These are phyloP conservation scores for Aureobasidium sp. DNA, from an alignment of 2,329 filamentous ascomycete genomes.

Conservation along the genomic window DNA sequence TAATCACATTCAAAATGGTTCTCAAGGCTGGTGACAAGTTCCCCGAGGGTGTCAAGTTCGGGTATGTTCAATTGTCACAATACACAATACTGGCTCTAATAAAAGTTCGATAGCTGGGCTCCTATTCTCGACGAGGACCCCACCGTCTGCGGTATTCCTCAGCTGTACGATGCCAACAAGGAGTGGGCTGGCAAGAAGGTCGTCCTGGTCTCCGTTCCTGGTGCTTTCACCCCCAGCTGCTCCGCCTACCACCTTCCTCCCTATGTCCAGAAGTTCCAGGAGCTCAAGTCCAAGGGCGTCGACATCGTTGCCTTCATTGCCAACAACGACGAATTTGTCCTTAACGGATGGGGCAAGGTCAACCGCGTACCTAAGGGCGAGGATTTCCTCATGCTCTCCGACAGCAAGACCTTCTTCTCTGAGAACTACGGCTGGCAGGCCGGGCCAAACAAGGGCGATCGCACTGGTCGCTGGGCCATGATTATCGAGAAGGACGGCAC, in stretches of 20 bases:
- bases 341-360: slow-evolving; percentile 68
- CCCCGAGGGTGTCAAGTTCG: slow-evolving; percentile 72
- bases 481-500: slow-evolving; percentile 73
- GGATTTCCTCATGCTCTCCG: slow-evolving; percentile 69
- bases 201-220: slow-evolving; percentile 61
- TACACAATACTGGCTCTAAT: not conserved
- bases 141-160: slow-evolving; percentile 69
- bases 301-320: slow-evolving; percentile 76
- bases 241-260: slow-evolving; percentile 72
- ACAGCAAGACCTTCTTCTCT: slow-evolving; percentile 56
- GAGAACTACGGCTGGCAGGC: slow-evolving; percentile 70
- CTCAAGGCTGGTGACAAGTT: slow-evolving; percentile 78
- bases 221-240: slow-evolving; percentile 83
- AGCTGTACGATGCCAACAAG: slow-evolving; percentile 72
- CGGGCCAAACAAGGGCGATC: slow-evolving; percentile 49
- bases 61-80: slow-evolving; percentile 39
- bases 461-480: slow-evolving; percentile 73
- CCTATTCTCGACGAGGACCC: slow-evolving; percentile 67
- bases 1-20: slow-evolving; percentile 43
- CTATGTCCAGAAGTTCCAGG: slow-evolving; percentile 64
- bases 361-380: slow-evolving; percentile 66
- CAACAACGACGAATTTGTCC: slow-evolving; percentile 79
- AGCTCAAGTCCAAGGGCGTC: slow-evolving; percentile 72
- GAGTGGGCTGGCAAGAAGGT: slow-evolving; percentile 66
- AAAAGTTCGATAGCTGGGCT: slow-evolving; percentile 53